Evolutionary conservation across 129 eudicot genomes (phyloP).

Genomic region (Pseudognaphalium luteoalbum): DNA sequence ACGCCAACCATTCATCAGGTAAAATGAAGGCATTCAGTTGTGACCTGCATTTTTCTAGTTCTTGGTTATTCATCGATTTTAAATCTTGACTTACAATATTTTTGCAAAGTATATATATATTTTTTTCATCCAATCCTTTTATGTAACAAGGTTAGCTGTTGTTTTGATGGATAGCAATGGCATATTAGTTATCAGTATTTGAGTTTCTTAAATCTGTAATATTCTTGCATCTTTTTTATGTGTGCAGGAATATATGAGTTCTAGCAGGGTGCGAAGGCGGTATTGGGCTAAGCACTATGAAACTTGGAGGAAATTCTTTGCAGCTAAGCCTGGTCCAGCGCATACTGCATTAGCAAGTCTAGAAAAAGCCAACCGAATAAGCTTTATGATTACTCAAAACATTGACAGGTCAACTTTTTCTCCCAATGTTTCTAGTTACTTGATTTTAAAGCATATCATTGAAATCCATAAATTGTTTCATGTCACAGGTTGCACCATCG

Average conservation of each 20-base stretch:
- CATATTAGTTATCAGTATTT: too few relatives aligned
- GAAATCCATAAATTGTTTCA: constrained; percentile 20
- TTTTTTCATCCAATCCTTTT: background rate
- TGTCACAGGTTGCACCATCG: constrained; percentile 87
- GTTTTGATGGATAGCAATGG: too few relatives aligned
- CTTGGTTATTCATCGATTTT: constrained; percentile 4
- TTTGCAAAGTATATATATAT: background rate
- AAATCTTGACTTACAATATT: background rate
- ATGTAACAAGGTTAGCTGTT: too few relatives aligned
- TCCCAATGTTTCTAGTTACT: background rate
- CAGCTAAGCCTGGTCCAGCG: constrained; percentile 80
- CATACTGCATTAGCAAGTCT: constrained; percentile 78
- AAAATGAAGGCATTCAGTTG: constrained; percentile 48
- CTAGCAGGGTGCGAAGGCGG: constrained; percentile 68
- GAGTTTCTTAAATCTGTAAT: background rate
- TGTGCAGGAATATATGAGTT: constrained; percentile 69
- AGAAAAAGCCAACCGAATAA: constrained; percentile 70
- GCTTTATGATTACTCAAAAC: constrained; percentile 86
- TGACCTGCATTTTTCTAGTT: constrained; percentile 6
- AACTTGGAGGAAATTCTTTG: constrained; percentile 79
- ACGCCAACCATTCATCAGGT: constrained; percentile 96
- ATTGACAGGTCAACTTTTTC: constrained; percentile 65
- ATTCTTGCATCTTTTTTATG: constrained; percentile 27
- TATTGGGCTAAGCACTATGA: constrained; percentile 97
- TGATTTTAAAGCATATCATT: background rate